Evolutionary conservation across 106 monocot species (phyloP), one percentile per base, ranked within the genome.

Genomic region (Dioscorea dumetorum): DNA sequence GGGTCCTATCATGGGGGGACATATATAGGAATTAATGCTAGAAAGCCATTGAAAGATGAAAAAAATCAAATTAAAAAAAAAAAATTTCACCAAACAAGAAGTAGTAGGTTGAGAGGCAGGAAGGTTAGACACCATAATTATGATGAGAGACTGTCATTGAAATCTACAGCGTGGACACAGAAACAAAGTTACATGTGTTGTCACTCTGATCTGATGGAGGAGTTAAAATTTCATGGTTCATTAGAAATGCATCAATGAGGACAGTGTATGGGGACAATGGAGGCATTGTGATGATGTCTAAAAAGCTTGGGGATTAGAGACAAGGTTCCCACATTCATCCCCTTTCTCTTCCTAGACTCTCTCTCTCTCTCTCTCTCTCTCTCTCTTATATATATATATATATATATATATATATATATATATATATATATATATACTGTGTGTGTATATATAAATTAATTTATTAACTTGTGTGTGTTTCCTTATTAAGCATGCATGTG

Each of bases 181-280:
- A 41, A 41, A 41, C 41, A 41, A 41, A 41, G 41, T 41, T 41
- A 41, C 41, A 41, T 8, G 41, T 41, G 41, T 41, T 41, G 41
- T 41, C 41, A 41, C 10, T 41, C 9, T 41, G 41, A 41, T 41
- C 9, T 41, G 41, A 41, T 41, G 41, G 10, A 41, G 41, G 28
- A 28, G 28, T 28, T 28, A 28, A 28, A 28, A 28, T 28, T 28
- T 28, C 28, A 28, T 28, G 28, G 28, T 28, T 28, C 1, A 28
- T 28, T 28, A 28, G 28, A 41, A 41, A 41, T 4, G 59, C 23
- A 59, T 21, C 11, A 21, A 23, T 41, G 59, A 23, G 23, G 21
- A 18, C 59, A 20, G 22, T 59, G 59, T 59, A 54, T 54, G 59
- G 59, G 59, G 59, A 59, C 59, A 59, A 21, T 22, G 59, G 59